These are phyloP conservation scores for Xylaria sp. DNA, from an alignment of 2,329 filamentous ascomycete species.

Conservation along the genomic window DNA sequence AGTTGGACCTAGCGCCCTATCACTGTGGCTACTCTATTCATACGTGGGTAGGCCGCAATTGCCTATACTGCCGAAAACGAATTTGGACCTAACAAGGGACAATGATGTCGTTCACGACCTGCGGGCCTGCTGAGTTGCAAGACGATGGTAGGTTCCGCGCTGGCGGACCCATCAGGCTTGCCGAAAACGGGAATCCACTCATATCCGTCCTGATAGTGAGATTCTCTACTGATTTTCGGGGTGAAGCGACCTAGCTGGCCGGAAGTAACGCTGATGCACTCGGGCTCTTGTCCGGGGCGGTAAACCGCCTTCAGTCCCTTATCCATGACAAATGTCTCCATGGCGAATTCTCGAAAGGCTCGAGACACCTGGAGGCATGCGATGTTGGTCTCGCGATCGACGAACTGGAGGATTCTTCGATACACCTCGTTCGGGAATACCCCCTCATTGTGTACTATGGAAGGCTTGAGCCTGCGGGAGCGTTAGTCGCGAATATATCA, in stretches of 20 bases:
- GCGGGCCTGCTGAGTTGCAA: too few species aligned
- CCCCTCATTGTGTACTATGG: not conserved
- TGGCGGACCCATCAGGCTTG: conserved; percentile 9
- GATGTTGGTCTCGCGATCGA: conserved; percentile 3
- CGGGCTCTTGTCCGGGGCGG: not conserved
- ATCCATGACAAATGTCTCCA: conserved; percentile 3
- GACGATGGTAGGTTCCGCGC: not conserved
- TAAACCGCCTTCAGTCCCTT: not conserved
- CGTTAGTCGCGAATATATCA: not conserved
- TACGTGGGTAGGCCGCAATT: too few species aligned
- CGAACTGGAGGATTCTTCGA: not conserved
- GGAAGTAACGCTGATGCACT: not conserved
- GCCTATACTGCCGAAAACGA: too few species aligned
- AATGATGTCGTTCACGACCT: too few species aligned
- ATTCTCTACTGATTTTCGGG: not conserved
- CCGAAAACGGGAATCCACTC: conserved; percentile 1
- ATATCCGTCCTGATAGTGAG: not conserved
- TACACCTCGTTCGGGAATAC: conserved; percentile 14
- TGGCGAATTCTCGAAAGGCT: not conserved
- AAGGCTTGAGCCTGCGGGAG: conserved; percentile 6
- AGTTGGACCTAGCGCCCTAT: too few species aligned
- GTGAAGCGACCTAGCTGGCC: not conserved
- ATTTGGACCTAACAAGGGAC: too few species aligned
- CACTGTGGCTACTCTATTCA: too few species aligned
- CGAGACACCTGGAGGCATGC: conserved; percentile 8